Evolutionary conservation across 305 asterid genomes (phyloP), one percentile per base, ranked within the genome.

Genomic region (Galium porrigens): DNA sequence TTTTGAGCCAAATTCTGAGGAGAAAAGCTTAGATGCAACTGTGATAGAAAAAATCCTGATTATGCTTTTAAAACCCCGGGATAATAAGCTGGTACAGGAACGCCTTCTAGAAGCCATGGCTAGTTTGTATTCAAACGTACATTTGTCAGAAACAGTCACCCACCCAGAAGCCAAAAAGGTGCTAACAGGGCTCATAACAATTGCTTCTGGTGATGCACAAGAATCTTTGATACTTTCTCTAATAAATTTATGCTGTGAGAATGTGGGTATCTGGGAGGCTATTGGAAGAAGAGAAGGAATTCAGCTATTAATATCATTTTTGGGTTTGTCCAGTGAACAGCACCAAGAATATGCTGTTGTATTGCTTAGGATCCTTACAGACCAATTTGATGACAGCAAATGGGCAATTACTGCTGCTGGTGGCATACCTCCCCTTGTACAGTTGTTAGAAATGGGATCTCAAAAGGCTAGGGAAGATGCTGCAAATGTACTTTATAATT

Each of bases 391-490:
- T 67, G 97, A 90, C 79, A 84, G 95, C 89, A 90, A 84, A 78
- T 90, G 97, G 95, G 97, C 97, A 60, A 84, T 90, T 74, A 90
- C 97, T 56, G 94, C 95, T 34, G 95, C 95, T 49, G 95, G 97
- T 62, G 95, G 97, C 68, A 85, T 90, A 75, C 97, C 97, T 3
- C 95, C 95, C 30, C 94, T 90, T 58, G 95, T 90, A 67, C 90
- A 81, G 49, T 70, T 90, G 72, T 64, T 90, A 62, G 94, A 90
- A 79, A 76, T 58, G 67, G 95, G 95, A 73, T 85, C 95, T 61
- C 81, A 73, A 46, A 82, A 79, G 73, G 90, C 97, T 27, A 85
- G 81, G 67, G 87, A 87, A 75, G 78, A 70, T 68, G 87, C 90
- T 64, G 82, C 89, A 53, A 71, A 77, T 80, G 73, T 84, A 75